Evolutionary conservation across 2,329 filamentous ascomycete species (phyloP), one percentile per base, ranked within the genome.

Genomic region (Plenodomus lindquistii): DNA sequence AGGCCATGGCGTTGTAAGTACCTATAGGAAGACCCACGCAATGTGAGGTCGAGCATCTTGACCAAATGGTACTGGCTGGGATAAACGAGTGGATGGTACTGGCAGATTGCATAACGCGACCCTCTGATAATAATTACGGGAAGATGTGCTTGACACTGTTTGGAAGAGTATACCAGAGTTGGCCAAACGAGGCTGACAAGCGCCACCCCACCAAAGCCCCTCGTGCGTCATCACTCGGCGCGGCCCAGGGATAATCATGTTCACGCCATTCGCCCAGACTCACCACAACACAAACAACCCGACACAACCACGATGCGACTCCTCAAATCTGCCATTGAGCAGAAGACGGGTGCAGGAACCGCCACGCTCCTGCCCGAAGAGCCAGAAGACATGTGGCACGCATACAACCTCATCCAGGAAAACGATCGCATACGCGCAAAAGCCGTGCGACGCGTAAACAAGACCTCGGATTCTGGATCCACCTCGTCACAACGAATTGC

Each of bases 321-420:
- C 37, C 80, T 88, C 60, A 87, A 85, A 67, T 81, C 85, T 51
- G 80, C 81, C 50, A 85, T 89, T 55, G 84, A 87, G 48, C 57
- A 66, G 61, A 81, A 81, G 50, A 81, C 85, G 71, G 85, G 85
- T 72, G 82, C 83, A 1, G 87, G 87, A 21, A 65, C 76, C 24
- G 84, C 86, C 44, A 87, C 84, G 5, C 76, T 90, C 44, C 79
- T 84, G 50, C 87, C 87, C 2, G 85, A 89, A 71, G 86, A 89
- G 69, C 84, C 86, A 42, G 87, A 89, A 73, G 87, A 90, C 61
- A 89, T 90, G 86, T 90, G 87, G 87, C 86, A 89, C 66, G 83
- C 84, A 55, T 89, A 86, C 77, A 89, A 90, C 70, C 79, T 90
- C 35, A 87, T 89, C 63, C 81, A 84, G 46, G 80, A 84, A 4